These are phyloP conservation scores for Dicorynia guianensis DNA, from an alignment of 306 rosid genomes.

Conservation along the genomic window DNA sequence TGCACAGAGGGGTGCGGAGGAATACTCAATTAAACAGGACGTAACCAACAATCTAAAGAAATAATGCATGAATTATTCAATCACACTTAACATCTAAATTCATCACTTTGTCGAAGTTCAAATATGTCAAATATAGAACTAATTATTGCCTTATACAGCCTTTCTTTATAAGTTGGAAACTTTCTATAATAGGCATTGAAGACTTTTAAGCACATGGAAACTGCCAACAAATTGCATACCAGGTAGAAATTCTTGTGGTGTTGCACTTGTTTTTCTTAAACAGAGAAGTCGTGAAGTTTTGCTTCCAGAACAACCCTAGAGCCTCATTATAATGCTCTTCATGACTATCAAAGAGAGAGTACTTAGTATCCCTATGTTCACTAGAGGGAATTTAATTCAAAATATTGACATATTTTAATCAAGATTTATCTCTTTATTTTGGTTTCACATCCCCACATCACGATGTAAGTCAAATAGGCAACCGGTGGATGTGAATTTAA, in stretches of 20 bases:
- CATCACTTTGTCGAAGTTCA: conserved; percentile 28
- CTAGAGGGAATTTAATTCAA: not conserved
- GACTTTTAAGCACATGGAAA: too few relatives aligned
- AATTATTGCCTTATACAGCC: not conserved
- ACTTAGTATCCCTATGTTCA: not conserved
- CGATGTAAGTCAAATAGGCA: conserved; percentile 20
- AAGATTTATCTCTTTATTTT: not conserved
- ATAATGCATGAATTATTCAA: conserved; percentile 19
- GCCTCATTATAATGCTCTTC: not conserved
- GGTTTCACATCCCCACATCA: conserved; percentile 1
- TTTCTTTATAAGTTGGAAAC: not conserved
- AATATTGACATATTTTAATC: not conserved
- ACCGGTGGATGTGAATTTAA: not conserved
- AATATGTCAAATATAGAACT: not conserved
- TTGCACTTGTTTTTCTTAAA: too few relatives aligned
- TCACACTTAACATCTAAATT: conserved; percentile 18
- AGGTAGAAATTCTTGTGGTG: too few relatives aligned
- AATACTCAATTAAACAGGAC: conserved; percentile 21
- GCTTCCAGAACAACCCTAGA: conserved; percentile 4
- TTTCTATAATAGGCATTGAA: too few relatives aligned
- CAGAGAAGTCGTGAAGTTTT: too few relatives aligned
- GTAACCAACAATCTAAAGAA: conserved; percentile 11
- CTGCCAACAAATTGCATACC: too few relatives aligned
- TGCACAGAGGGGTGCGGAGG: conserved; percentile 7
- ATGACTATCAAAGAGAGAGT: not conserved